Base-by-base conservation (phyloP, 805 yeast genomes). In the Candida andamanensis region DNA sequence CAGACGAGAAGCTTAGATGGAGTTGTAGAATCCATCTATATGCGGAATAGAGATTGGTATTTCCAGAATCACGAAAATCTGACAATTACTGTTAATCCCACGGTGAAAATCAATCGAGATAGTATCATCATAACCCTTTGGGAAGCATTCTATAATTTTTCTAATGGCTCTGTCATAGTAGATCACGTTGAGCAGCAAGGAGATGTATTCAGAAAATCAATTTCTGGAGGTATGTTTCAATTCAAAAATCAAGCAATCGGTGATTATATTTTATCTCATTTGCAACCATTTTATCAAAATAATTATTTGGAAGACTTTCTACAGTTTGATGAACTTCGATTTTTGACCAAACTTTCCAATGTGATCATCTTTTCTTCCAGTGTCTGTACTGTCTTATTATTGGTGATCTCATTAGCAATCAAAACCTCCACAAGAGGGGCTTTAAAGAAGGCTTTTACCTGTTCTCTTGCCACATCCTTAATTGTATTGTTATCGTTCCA, bases 61-160 rank as follows among this genome's bases (percentile, higher is more conserved):
- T 15, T 48, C 8, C 23, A 36, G 1, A 29, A 38, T 12, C 30
- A 34, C 5, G 36, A 36, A n/a, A 30, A 42, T 4, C 23, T 40
- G 7, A 49, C 56, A 6, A 46, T 54, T n/a, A 29, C 40, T 1
- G 39, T 45, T 7, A 35, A 32, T 11, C 60, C 59, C 2, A 25
- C n/a, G 2, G 21, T 48, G 13, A 32, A 25, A 17, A 17, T 37
- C 10, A 19, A 30, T 4, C 18, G 19, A n/a, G 20, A 27, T 9
- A 12, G 13, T n/a, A 17, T 17, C 14, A 18, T 27, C 15, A 19
- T 17, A 4, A 7, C n/a, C 26, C 8, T 25, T 9, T 11, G 11
- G 11, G 22, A 19, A 19, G 15, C 12, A 22, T 14, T 15, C 17
- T 5, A 12, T 7, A 6, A 16, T 15, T 21, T 16, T 13, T 2